Evolutionary conservation across 2,329 filamentous ascomycete genomes (phyloP).

Genomic region (Alternaria alternata): DNA sequence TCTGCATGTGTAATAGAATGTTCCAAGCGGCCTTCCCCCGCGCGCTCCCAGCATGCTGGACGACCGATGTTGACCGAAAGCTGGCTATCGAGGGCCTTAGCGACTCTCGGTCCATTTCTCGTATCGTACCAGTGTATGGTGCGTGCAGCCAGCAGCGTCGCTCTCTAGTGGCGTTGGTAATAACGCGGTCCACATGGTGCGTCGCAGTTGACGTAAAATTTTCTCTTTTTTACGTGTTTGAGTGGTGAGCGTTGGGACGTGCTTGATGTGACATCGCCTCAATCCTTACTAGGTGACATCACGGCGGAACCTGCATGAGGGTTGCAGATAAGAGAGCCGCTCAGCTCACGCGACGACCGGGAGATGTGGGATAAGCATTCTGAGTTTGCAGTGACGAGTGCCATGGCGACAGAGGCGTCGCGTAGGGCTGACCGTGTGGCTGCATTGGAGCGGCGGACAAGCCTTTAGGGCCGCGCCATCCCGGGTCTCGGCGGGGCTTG

Average conservation of each 20-base stretch:
- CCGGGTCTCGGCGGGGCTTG: slow-evolving; percentile 31
- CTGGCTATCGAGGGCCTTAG: slow-evolving; percentile 7
- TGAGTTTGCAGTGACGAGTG: slow-evolving; percentile 10
- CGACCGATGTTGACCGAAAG: slow-evolving; percentile 26
- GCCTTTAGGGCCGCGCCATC: slow-evolving; percentile 30
- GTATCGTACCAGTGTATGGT: slow-evolving; percentile 13
- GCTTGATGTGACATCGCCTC: slow-evolving; percentile 22
- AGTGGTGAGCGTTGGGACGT: slow-evolving; percentile 29
- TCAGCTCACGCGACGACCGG: background rate
- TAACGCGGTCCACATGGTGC: slow-evolving; percentile 40
- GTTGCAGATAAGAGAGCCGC: slow-evolving; percentile 1
- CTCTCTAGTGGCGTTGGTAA: slow-evolving; percentile 14
- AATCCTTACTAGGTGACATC: background rate
- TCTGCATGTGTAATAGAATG: slow-evolving; percentile 29
- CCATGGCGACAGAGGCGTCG: slow-evolving; percentile 10
- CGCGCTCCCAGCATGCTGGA: slow-evolving; percentile 20
- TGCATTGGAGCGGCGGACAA: slow-evolving; percentile 27
- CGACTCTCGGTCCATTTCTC: slow-evolving; percentile 4
- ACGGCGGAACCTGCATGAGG: background rate
- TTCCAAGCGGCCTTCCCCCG: slow-evolving; percentile 20
- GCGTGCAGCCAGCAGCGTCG: slow-evolving; percentile 6
- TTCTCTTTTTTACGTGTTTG: slow-evolving; percentile 31
- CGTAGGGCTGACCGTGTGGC: slow-evolving; percentile 17
- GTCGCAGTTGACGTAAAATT: slow-evolving; percentile 42
- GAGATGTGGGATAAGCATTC: background rate